phyloP scores from a whole-genome alignment of 331 rosid genomes.

The Pyracantha coccinea region DNA sequence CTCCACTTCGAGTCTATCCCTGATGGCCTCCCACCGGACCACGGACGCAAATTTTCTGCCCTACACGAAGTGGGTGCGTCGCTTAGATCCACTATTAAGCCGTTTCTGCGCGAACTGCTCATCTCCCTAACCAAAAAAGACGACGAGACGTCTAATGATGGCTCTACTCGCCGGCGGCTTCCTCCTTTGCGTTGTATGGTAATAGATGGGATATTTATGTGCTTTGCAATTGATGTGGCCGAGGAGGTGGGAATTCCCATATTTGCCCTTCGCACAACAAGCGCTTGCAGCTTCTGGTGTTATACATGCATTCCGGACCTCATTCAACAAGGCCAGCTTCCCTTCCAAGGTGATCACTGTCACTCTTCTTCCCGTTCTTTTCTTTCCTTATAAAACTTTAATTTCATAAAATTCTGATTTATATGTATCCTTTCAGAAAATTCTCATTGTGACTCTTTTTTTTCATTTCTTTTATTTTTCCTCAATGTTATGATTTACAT shows the following conservation, averaged over 20 bases:
- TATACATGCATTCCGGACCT: not conserved
- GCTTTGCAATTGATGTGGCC: conserved; percentile 25
- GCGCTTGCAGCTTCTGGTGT: not conserved
- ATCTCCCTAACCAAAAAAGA: not conserved
- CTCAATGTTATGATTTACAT: too few species aligned
- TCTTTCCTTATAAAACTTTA: not conserved
- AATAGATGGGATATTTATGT: conserved; percentile 25
- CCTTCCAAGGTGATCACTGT: not conserved
- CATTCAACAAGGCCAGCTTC: conserved; percentile 3
- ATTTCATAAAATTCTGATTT: not conserved
- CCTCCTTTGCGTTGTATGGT: conserved; percentile 24
- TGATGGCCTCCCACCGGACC: conserved; percentile 12
- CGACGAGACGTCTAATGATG: not conserved
- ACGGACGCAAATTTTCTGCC: conserved; percentile 16
- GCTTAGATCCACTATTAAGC: conserved; percentile 4
- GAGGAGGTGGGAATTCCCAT: conserved; percentile 28
- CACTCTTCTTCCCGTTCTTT: not conserved
- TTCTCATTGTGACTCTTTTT: not conserved
- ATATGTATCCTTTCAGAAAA: not conserved
- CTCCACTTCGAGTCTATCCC: conserved; percentile 30
- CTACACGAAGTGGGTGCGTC: not conserved
- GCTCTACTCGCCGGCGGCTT: not conserved
- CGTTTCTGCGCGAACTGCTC: conserved; percentile 22
- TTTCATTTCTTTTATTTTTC: too few species aligned
- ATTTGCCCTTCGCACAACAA: conserved; percentile 17